Conservation (phyloP, 768 basidiomycete genomes). For the Serendipita sp. region DNA sequence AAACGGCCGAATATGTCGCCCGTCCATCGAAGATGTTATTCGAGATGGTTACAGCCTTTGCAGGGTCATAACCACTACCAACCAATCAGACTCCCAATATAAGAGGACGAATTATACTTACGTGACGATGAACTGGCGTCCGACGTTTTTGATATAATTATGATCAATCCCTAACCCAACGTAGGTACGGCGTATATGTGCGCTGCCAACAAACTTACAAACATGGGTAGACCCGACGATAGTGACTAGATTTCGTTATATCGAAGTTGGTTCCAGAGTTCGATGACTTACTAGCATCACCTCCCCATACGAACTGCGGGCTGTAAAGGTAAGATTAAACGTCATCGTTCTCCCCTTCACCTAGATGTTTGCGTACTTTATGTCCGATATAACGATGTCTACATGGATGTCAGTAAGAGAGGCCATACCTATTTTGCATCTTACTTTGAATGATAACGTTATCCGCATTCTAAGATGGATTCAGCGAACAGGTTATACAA, state of each 20-base stretch:
- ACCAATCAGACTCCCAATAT: not conserved
- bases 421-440: not conserved
- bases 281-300: conserved; percentile 4
- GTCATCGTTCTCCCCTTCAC: no score
- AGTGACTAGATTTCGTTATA: not conserved
- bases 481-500: not conserved
- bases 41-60: conserved; percentile 4
- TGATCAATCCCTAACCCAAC: conserved; percentile 6
- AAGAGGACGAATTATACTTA: not conserved
- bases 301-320: conserved; percentile 8
- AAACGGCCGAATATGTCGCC: conserved; percentile 4
- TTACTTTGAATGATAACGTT: conserved; percentile 6
- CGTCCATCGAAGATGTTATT: conserved; percentile 8
- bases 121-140: conserved; percentile 8
- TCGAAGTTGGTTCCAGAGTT: not conserved
- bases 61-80: conserved; percentile 2
- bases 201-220: not conserved
- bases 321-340: not conserved
- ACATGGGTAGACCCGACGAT: conserved; percentile 2
- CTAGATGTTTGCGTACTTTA: no score
- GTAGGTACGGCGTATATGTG: not conserved
- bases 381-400: not conserved
- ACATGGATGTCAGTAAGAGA: not conserved
- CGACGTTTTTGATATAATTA: not conserved
- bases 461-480: not conserved